Base-by-base conservation (phyloP, 1,139 yeast species). In the Yamadazyma mexicana region DNA sequence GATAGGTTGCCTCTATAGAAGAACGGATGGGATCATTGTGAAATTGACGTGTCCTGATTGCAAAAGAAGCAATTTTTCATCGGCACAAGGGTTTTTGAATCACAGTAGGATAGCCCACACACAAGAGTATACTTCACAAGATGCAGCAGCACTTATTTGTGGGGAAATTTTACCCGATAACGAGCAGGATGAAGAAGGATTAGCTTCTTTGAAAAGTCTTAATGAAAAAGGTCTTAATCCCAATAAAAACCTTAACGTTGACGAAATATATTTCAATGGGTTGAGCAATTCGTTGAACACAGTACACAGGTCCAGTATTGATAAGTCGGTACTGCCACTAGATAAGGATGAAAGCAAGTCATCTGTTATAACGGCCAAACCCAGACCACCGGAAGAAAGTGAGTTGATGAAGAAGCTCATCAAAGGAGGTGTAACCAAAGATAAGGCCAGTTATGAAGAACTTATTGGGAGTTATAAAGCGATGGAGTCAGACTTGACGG, bases 41-140 rank as follows among this genome's bases (percentile, higher is more conserved):
- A 69, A 81, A 39, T 67, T 86, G 18, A 79, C 80, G 6, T 86
- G 95, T 56, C 80, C 83, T 0, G 77, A 73, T 40, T 86, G 95
- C 58, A 74, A 69, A 12, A 64, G 92, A 40, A 74, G 80, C 37
- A 85, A 84, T 46, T 86, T 86, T 55, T 80, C 87, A 6, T 79
- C 87, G 11, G 87, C 89, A 0, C 94, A 86, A 56, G 94, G 94
- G 17, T 84, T 86, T 46, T 70, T 85, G 31, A 86, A 84, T 55
- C 95, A 86, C 56, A 77, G 85, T 46, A 65, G 94, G 46, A 75
- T 83, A 20, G 86, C 91, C 3, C 95, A 86, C 56, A 66, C 79
- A n/a, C 77, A 75, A 43, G 88, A 83, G 44, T 84, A 77, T 48
- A 75, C 83, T 5, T 79, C 85, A 6, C 92, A 84, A 52, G 91